phyloP scores from a whole-genome alignment of 257 asterid species.

The Petunia axillaris region DNA sequence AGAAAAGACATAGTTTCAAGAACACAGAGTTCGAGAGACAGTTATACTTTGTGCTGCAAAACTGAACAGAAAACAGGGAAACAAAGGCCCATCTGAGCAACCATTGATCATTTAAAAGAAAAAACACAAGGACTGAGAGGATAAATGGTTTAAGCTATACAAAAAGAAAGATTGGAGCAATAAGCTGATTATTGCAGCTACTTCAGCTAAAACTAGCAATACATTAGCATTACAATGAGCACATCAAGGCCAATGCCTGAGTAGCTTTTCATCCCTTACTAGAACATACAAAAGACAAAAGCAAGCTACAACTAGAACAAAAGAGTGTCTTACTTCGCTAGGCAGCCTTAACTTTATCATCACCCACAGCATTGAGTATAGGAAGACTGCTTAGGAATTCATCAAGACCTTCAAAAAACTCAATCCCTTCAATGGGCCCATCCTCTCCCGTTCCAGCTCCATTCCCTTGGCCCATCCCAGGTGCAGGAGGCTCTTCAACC shows the following conservation, averaged over 20 bases:
- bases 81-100: constrained; percentile 19
- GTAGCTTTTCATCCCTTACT: constrained; percentile 46
- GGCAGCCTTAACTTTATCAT: constrained; percentile 83
- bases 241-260: constrained; percentile 35
- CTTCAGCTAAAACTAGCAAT: constrained; percentile 18
- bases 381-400: constrained; percentile 93
- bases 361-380: constrained; percentile 75
- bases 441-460: constrained; percentile 75
- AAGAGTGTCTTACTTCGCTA: constrained; percentile 46
- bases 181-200: constrained; percentile 28
- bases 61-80: constrained; percentile 15
- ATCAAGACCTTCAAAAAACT: constrained; percentile 95
- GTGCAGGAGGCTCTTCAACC: constrained; percentile 67
- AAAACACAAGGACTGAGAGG: not conserved
- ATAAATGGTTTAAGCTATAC: not conserved
- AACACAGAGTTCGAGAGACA: not conserved
- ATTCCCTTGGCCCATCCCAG: constrained; percentile 54
- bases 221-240: constrained; percentile 29
- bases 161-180: constrained; percentile 17
- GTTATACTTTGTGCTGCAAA: constrained; percentile 20
- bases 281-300: constrained; percentile 40
- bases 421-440: constrained; percentile 84
- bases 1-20: constrained; percentile 15
- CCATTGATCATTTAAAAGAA: constrained; percentile 2
- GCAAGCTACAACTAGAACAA: constrained; percentile 43